Base-by-base conservation (phyloP, 169 alveolate species). In the Perkinsus chesapeaki region DNA sequence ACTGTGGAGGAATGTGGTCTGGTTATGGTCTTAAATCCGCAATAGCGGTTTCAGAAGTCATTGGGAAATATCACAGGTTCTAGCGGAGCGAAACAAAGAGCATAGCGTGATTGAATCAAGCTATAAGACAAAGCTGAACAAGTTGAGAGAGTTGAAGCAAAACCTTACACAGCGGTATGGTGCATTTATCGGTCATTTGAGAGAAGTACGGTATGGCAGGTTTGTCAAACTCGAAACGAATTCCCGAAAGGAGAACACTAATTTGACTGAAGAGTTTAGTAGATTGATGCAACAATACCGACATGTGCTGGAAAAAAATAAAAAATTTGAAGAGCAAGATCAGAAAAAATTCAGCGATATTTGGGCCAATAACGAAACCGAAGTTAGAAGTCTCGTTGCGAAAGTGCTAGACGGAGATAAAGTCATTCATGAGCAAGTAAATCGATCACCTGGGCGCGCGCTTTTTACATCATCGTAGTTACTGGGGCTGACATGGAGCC, bases 31-130 rank as follows among this genome's bases (percentile, higher is more conserved):
- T n/a, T n/a, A n/a, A n/a, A n/a, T n/a, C n/a, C n/a, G n/a, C n/a
- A n/a, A n/a, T n/a, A n/a, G n/a, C n/a, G n/a, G n/a, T n/a, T n/a
- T n/a, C n/a, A n/a, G n/a, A n/a, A n/a, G n/a, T n/a, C n/a, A n/a
- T n/a, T n/a, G n/a, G n/a, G n/a, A n/a, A n/a, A n/a, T n/a, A n/a
- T 23, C 27, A 16, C 48, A 37, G 48, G 96, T 95, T 39, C 94
- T 95, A 3, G 73, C 94, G 0, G 96, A 95, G 91, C 39, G 95
- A 34, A 94, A 94, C 93, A 92, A 92, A 90, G 95, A 94, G 72
- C 95, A 94, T 91, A 47, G 93, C 10, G 95, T 95, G 19, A 92
- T 93, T 39, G 94, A 91, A 91, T 0, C 48, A n/a, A 7, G 38
- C n/a, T 94, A 95, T 93, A 94, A 93, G 39, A 93, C 48, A 38